Base-by-base conservation (phyloP, 805 yeast species). In the Cyberlindnera mississippiensis region DNA sequence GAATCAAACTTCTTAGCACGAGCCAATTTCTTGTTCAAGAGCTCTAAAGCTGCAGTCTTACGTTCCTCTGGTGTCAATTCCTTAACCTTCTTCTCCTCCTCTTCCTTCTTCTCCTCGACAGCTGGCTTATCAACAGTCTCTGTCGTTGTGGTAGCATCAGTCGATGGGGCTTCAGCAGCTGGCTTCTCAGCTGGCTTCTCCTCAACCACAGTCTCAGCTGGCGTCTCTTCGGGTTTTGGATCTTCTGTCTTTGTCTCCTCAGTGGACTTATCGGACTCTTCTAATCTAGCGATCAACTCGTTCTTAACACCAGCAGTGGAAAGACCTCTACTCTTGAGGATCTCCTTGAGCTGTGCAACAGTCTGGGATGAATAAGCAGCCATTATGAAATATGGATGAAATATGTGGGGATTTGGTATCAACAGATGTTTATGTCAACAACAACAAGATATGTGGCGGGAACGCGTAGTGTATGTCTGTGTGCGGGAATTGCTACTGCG, bases 331-430 rank as follows among this genome's bases (percentile, higher is more conserved):
- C 72, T 63, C 53, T 82, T 82, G 53, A 91, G 73, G 42, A 76
- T 56, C 48, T 85, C 96, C 61, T 86, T 90, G 62, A 91, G 73
- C 68, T 89, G 96, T 15, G 82, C 80, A 38, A 89, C 96, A 3
- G 90, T 82, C 49, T 77, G 72, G n/a, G 80, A 57, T n/a, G 77
- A 58, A 59, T 80, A 82, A 10, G 45, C 17, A 13, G 46, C n/a
- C 53, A 46, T 49, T 42, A n/a, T n/a, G n/a, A n/a, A n/a, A n/a
- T n/a, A n/a, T n/a, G n/a, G n/a, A n/a, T n/a, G n/a, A n/a, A n/a
- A n/a, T n/a, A n/a, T n/a, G n/a, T n/a, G n/a, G n/a, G n/a, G n/a
- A n/a, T n/a, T n/a, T n/a, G n/a, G n/a, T n/a, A n/a, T n/a, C n/a
- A n/a, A n/a, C n/a, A n/a, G n/a, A n/a, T n/a, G n/a, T n/a, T n/a